phyloP scores from a whole-genome alignment of 352 stramenopile species.

The Globisporangium parvum region DNA sequence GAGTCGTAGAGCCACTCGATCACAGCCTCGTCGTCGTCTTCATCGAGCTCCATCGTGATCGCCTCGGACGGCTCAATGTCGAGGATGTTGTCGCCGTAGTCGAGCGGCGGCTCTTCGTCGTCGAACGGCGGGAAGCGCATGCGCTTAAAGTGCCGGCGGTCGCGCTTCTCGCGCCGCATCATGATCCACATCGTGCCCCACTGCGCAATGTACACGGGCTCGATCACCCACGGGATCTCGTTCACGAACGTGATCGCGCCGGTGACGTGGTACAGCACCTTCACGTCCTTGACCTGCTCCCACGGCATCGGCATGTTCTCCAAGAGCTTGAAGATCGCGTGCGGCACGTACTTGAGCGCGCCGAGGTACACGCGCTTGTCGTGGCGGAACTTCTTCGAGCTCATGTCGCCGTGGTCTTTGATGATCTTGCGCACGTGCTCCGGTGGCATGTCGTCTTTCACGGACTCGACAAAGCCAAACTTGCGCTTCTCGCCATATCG shows the following conservation, averaged over 20 bases:
- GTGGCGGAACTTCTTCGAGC: constrained; percentile 97
- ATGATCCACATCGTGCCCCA: constrained; percentile 99
- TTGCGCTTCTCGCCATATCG: constrained; percentile 93
- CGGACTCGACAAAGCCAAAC: constrained; percentile 91
- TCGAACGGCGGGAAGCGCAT: constrained; percentile 99
- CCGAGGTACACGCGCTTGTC: constrained; percentile 99
- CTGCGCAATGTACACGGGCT: constrained; percentile 99
- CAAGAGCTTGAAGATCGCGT: constrained; percentile 99
- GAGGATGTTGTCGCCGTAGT: constrained; percentile 96
- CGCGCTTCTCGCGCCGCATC: constrained; percentile 99
- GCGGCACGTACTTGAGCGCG: constrained; percentile 99
- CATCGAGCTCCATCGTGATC: constrained; percentile 96
- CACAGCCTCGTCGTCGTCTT: constrained; percentile 92
- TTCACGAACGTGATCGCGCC: constrained; percentile 99
- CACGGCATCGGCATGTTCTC: constrained; percentile 99
- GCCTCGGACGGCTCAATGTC: constrained; percentile 95
- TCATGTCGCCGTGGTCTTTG: constrained; percentile 99
- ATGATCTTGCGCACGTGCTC: constrained; percentile 99
- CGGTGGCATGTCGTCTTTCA: constrained; percentile 89
- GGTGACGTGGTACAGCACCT: constrained; percentile 99
- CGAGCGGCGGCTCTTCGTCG: constrained; percentile 97
- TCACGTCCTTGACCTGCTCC: constrained; percentile 98
- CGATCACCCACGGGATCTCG: constrained; percentile 98
- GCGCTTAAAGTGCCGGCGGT: constrained; percentile 98
- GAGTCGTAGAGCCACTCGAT: constrained; percentile 99